These are phyloP conservation scores for Cucumis variabilis DNA, from an alignment of 331 rosid species.

Conservation along the genomic window DNA sequence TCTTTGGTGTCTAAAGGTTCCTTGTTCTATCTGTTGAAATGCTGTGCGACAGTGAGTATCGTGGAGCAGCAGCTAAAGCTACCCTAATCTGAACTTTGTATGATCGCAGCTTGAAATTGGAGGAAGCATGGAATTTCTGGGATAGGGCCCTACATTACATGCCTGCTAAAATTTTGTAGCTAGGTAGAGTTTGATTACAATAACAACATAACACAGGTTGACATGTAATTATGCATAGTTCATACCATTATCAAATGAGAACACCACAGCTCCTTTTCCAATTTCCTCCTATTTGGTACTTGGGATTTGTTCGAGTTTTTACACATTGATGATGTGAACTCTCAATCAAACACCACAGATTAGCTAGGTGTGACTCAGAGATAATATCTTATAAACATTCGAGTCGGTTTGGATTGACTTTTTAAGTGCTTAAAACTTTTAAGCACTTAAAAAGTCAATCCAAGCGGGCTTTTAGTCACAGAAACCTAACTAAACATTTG, in stretches of 20 bases:
- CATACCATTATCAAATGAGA: constrained; percentile 5
- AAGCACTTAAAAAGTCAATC: too few species aligned
- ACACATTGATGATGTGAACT: background rate
- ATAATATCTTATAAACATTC: too few species aligned
- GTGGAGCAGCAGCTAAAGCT: background rate
- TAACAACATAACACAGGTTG: background rate
- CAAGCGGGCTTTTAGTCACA: too few species aligned
- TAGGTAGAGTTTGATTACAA: constrained; percentile 22
- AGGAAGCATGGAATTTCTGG: constrained; percentile 18
- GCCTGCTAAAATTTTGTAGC: constrained; percentile 79
- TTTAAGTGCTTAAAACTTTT: too few species aligned
- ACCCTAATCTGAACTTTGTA: constrained; percentile 32
- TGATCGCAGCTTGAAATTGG: constrained; percentile 63
- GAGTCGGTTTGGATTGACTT: too few species aligned
- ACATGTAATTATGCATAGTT: constrained; percentile 18
- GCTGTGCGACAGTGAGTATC: background rate
- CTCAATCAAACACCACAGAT: background rate
- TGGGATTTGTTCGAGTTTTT: background rate
- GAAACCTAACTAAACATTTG: too few species aligned
- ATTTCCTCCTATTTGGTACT: background rate
- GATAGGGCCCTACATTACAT: background rate
- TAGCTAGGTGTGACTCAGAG: background rate
- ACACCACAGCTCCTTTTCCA: background rate
- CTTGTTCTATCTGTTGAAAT: background rate
- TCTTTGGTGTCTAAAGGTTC: background rate